These are phyloP conservation scores for Nakazawaea laoshanensis DNA, from an alignment of 805 yeast genomes.

Conservation along the genomic window DNA sequence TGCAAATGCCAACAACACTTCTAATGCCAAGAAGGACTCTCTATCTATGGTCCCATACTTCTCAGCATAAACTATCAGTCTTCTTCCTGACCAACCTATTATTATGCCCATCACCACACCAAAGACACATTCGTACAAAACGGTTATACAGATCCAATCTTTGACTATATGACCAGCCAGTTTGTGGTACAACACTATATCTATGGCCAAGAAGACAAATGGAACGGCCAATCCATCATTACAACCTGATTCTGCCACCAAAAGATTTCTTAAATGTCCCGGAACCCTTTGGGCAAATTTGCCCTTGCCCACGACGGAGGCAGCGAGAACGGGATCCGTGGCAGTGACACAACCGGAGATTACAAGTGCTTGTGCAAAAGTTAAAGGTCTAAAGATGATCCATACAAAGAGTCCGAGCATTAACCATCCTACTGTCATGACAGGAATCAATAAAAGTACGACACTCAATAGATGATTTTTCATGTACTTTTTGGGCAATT, in stretches of 20 bases:
- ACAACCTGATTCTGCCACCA: constrained; percentile 68
- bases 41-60: constrained; percentile 45
- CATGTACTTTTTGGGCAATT: constrained; percentile 61
- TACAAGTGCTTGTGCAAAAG: constrained; percentile 46
- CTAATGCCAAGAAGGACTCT: constrained; percentile 50
- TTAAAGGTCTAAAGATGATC: constrained; percentile 48
- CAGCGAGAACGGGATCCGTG: constrained; percentile 69
- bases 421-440: constrained; percentile 67
- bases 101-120: constrained; percentile 45
- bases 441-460: constrained; percentile 51
- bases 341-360: constrained; percentile 70
- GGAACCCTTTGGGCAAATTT: constrained; percentile 62
- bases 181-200: constrained; percentile 42
- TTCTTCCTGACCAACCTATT: constrained; percentile 43
- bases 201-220: constrained; percentile 52
- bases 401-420: constrained; percentile 56
- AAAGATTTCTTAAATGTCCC: constrained; percentile 49
- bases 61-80: constrained; percentile 46
- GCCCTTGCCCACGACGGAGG: constrained; percentile 68
- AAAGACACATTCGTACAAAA: constrained; percentile 54
- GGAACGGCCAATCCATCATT: constrained; percentile 72
- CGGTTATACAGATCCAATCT: constrained; percentile 54
- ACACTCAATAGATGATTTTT: constrained; percentile 51
- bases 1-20: constrained; percentile 44
- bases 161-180: constrained; percentile 42